Percentiles rank a stretch among this genome's conserved stretches.
phyloP scores from a whole-genome alignment of 1,139 yeast genomes.

The Geotrichum restrictum region DNA sequence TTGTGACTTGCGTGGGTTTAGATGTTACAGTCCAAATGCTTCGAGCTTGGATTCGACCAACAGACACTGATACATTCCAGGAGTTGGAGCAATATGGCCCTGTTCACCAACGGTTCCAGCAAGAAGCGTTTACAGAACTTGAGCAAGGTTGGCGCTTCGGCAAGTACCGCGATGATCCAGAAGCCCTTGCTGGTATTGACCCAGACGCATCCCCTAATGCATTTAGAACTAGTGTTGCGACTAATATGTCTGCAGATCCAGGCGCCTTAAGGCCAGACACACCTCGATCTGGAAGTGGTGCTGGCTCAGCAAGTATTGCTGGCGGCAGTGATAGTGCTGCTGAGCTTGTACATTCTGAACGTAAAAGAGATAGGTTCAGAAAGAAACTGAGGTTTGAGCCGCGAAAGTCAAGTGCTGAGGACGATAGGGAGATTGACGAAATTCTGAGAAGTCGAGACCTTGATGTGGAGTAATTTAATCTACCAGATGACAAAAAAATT shows the following conservation, averaged over 20 bases:
- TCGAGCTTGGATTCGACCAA: slow-evolving; percentile 56
- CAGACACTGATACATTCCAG: slow-evolving; percentile 76
- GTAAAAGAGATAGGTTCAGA: slow-evolving; percentile 38
- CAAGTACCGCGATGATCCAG: slow-evolving; percentile 23
- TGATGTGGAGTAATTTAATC: slow-evolving; percentile 25
- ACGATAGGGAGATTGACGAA: slow-evolving; percentile 41
- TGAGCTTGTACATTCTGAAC: slow-evolving; percentile 46
- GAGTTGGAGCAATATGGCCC: slow-evolving; percentile 66
- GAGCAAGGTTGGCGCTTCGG: slow-evolving; percentile 64
- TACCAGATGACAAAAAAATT: neutral
- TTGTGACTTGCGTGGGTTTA: slow-evolving; percentile 47
- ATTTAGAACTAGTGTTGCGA: slow-evolving; percentile 5
- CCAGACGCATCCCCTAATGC: slow-evolving; percentile 1
- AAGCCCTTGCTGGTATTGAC: slow-evolving; percentile 18
- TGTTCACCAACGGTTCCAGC: slow-evolving; percentile 66
- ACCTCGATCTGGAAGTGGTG: neutral
- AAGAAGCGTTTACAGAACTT: slow-evolving; percentile 66
- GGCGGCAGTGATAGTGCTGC: neutral
- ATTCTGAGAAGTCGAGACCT: slow-evolving; percentile 39
- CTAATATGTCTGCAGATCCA: neutral
- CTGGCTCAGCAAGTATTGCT: slow-evolving; percentile 6
- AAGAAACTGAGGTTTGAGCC: slow-evolving; percentile 30
- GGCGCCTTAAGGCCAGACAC: neutral
- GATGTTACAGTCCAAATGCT: slow-evolving; percentile 63
- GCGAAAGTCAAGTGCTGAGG: slow-evolving; percentile 33